Percentiles rank a stretch among this genome's conserved stretches.
Conservation (phyloP, 192 early-diverging fungal species). For the Backusella psychrophila region DNA sequence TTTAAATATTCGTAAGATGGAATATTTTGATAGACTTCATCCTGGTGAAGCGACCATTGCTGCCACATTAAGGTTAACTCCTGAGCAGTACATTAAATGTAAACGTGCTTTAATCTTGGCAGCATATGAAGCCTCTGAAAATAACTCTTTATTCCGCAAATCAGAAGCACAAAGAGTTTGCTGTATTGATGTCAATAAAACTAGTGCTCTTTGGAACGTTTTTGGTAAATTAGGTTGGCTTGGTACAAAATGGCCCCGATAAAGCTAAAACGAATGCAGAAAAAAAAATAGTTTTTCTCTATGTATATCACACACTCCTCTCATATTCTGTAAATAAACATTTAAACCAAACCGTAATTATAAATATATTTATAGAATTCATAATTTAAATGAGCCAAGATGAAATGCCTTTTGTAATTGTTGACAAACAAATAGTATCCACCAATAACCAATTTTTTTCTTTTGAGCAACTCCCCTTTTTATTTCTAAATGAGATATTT, state of each 20-base stretch:
- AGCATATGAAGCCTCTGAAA: conserved; percentile 25
- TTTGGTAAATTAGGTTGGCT: conserved; percentile 78
- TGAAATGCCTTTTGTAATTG: neutral
- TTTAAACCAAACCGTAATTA: neutral
- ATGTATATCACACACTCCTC: neutral
- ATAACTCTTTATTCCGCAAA: conserved; percentile 60
- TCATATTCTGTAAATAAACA: conserved; percentile 10
- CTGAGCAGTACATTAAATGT: conserved; percentile 74
- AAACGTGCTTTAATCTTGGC: conserved; percentile 66
- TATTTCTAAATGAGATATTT: neutral
- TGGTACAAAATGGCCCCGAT: conserved; percentile 21
- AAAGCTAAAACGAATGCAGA: conserved; percentile 13
- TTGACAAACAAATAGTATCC: neutral
- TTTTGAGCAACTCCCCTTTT: neutral
- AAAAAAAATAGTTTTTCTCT: neutral
- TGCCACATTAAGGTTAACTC: conserved; percentile 67
- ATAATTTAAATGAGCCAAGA: neutral
- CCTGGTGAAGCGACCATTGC: conserved; percentile 28
- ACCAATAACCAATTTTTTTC: neutral
- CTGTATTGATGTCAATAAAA: conserved; percentile 86
- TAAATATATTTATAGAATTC: neutral
- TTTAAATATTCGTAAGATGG: conserved; percentile 21
- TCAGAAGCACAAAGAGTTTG: conserved; percentile 80
- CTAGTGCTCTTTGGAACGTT: conserved; percentile 74
- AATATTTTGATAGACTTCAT: conserved; percentile 30